These are phyloP conservation scores for Phyllosticta capitalensis DNA, from an alignment of 2,329 filamentous ascomycete species.

Conservation along the genomic window DNA sequence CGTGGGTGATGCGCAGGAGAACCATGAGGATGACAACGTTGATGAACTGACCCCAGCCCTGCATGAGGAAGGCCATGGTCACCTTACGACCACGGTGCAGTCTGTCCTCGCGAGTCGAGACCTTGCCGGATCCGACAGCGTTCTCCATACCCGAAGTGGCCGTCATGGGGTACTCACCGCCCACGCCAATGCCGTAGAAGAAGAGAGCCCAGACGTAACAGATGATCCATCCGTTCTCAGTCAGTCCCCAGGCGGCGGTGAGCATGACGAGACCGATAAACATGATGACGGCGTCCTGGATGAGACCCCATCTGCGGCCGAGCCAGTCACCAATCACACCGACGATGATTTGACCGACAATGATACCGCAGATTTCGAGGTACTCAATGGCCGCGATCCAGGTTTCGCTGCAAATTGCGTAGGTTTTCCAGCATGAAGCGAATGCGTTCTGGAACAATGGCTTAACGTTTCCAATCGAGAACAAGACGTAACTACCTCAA, in stretches of 20 bases:
- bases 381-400: slow-evolving; percentile 84
- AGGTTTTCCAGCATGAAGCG: slow-evolving; percentile 63
- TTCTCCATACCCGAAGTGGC: slow-evolving; percentile 93
- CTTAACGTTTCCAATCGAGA: slow-evolving; percentile 89
- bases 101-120: slow-evolving; percentile 86
- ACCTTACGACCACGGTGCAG: slow-evolving; percentile 94
- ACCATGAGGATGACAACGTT: slow-evolving; percentile 89
- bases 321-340: slow-evolving; percentile 74
- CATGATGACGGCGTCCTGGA: slow-evolving; percentile 93
- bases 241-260: slow-evolving; percentile 79
- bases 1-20: slow-evolving; percentile 81
- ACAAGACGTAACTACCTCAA: slow-evolving; percentile 67
- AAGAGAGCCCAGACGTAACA: slow-evolving; percentile 94
- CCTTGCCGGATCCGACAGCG: slow-evolving; percentile 70
- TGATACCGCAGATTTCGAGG: slow-evolving; percentile 89
- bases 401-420: slow-evolving; percentile 59
- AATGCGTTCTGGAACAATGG: slow-evolving; percentile 71
- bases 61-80: slow-evolving; percentile 94
- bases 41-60: slow-evolving; percentile 93
- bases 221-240: slow-evolving; percentile 88
- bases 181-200: slow-evolving; percentile 67
- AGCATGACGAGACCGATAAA: slow-evolving; percentile 86
- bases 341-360: slow-evolving; percentile 82
- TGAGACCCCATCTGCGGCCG: slow-evolving; percentile 87
- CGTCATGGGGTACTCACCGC: slow-evolving; percentile 93